Percentiles rank a stretch among this genome's conserved stretches.
Evolutionary conservation across 345 rosid genomes (phyloP).

Genomic region (Isatis tinctoria): DNA sequence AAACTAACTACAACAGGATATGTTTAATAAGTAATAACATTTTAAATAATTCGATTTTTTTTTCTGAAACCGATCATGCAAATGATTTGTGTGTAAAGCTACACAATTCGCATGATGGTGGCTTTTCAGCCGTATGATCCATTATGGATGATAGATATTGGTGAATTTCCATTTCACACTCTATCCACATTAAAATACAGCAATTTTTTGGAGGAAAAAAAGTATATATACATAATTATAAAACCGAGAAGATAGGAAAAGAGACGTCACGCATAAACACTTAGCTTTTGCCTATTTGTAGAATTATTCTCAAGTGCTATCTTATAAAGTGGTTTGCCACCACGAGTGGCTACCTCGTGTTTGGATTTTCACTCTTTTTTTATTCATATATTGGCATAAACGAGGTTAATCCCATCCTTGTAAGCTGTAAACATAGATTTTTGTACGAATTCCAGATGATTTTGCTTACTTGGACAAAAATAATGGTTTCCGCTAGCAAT

Average conservation of each 20-base stretch:
- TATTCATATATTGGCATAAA: conserved; percentile 13
- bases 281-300: conserved; percentile 18
- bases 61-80: conserved; percentile 15
- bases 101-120: conserved; percentile 12
- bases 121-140: conserved; percentile 21
- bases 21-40: conserved; percentile 22
- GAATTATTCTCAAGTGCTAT: conserved; percentile 34
- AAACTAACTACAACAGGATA: conserved; percentile 29
- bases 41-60: background rate
- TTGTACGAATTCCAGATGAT: background rate
- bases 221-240: background rate
- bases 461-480: background rate
- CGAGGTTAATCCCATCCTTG: background rate
- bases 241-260: conserved; percentile 14
- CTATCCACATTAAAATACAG: conserved; percentile 19
- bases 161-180: conserved; percentile 21
- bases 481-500: too few species aligned
- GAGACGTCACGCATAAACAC: conserved; percentile 32
- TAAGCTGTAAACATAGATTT: background rate
- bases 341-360: conserved; percentile 33
- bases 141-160: conserved; percentile 4
- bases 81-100: conserved; percentile 30
- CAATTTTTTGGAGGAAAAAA: background rate
- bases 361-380: background rate
- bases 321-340: conserved; percentile 35